Percentiles rank a stretch among this genome's conserved stretches.
These are phyloP conservation scores for Niebla homalea DNA, from an alignment of 495 filamentous ascomycete genomes.

Conservation along the genomic window DNA sequence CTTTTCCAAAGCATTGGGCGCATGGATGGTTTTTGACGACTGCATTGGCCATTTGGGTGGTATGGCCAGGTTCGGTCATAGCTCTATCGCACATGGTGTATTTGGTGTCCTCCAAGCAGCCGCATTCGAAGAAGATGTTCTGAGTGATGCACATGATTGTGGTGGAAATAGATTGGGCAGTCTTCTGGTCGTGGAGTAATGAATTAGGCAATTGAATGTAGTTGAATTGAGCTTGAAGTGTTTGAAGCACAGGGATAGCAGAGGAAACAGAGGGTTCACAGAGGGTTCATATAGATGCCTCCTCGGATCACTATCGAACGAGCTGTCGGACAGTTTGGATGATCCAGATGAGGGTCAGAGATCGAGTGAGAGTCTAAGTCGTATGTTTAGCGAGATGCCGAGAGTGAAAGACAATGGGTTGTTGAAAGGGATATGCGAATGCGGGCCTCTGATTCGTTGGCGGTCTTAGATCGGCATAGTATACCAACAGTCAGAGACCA, in stretches of 20 bases:
- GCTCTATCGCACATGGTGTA: constrained; percentile 15
- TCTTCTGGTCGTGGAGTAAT: too few relatives aligned
- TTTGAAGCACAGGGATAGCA: too few relatives aligned
- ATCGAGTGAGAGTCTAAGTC: too few relatives aligned
- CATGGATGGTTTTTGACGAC: constrained; percentile 9
- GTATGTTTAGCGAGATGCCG: background rate
- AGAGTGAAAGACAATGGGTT: background rate
- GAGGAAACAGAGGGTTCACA: too few relatives aligned
- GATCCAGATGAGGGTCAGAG: too few relatives aligned
- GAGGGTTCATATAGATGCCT: too few relatives aligned
- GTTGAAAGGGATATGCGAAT: background rate
- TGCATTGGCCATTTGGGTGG: constrained; percentile 5
- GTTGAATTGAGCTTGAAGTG: too few relatives aligned
- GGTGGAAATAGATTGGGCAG: background rate
- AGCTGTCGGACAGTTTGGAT: too few relatives aligned
- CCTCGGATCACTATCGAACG: too few relatives aligned
- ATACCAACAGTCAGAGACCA: background rate
- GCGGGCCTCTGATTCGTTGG: background rate
- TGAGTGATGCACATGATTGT: constrained; percentile 11
- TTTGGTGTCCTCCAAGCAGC: constrained; percentile 13
- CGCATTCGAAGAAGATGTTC: constrained; percentile 12
- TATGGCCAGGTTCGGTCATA: constrained; percentile 10
- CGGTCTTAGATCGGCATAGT: background rate
- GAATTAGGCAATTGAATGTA: too few relatives aligned
- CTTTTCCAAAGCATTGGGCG: constrained; percentile 6